Base-by-base conservation (phyloP, 2,329 filamentous ascomycete genomes). In the Botrytis medusae region DNA sequence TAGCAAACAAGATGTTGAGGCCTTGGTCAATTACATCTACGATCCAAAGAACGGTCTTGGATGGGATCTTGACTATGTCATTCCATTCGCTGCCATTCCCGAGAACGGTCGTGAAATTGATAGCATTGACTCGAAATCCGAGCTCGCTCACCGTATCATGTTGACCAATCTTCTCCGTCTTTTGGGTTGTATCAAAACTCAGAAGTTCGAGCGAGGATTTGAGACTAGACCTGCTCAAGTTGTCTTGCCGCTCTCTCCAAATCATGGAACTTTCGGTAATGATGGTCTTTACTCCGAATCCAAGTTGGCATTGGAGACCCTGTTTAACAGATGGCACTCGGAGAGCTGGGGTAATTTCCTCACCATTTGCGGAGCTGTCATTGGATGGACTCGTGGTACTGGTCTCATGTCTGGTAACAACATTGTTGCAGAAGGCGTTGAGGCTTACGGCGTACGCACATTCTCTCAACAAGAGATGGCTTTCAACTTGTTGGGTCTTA, bases 401-500 rank as follows among this genome's bases (percentile, higher is more conserved):
- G 96, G 96, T 82, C 90, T 99, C 79, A 99, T 99, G 95, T 93
- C 92, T 77, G 95, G 93, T 80, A 98, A 98, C 87, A 98, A 99
- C 83, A 91, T 98, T 79, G 95, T 98, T 77, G 96, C 96, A 51
- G 95, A 98, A 83, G 96, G 95, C 74, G 94, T 99, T 73, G 96
- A 99, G 86, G 93, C 93, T 79, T 96, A 97, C 77, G 96, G 96
- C 79, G 96, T 98, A 40, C 94, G 96, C 79, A 99, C 96, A 6
- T 99, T 99, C 87, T 98, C 95, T 16, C 96, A 98, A 85, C 94
- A 97, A 82, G 96, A 99, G 84, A 99, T 99, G 96, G 96, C 96
- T 25, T 99, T 99, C 88, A 99, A 99, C 84, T 85, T 99, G 77
- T 89, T 99, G 62, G 95, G 96, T 78, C 89, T 99, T 71, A 97